Conservation (phyloP, 176 grass and related monocot genomes). For the Ensete ventricosum region DNA sequence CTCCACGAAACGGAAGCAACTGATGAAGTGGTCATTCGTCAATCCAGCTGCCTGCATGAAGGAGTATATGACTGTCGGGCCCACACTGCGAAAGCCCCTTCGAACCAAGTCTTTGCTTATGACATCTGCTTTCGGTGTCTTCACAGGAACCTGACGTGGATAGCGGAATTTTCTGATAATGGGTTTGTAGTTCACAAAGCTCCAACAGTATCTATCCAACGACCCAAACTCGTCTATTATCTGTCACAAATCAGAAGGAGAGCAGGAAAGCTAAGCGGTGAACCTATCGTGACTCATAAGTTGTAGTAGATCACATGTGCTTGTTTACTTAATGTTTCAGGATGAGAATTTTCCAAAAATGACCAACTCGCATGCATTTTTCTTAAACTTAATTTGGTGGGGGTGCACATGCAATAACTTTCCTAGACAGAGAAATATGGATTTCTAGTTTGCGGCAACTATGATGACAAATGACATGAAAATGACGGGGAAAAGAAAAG, state of each 20-base stretch:
- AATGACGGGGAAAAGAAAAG: too few species aligned
- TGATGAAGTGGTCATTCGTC: constrained; percentile 75
- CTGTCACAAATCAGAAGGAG: constrained; percentile 25
- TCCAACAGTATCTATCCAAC: constrained; percentile 77
- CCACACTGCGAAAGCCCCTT: constrained; percentile 74
- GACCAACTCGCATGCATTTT: neutral
- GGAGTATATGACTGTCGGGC: constrained; percentile 71
- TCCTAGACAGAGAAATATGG: neutral
- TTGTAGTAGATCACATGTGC: too few species aligned
- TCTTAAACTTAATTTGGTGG: neutral
- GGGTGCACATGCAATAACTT: neutral
- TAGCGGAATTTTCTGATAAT: constrained; percentile 53
- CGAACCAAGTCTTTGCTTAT: constrained; percentile 92
- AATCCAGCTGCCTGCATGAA: constrained; percentile 98
- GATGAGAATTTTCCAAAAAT: constrained; percentile 2
- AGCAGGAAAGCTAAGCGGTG: neutral
- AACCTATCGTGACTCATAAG: neutral
- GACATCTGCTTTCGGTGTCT: constrained; percentile 80
- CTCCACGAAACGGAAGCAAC: constrained; percentile 72
- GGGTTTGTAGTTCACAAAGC: constrained; percentile 76
- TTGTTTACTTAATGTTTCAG: neutral
- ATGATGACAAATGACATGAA: neutral
- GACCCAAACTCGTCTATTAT: constrained; percentile 75
- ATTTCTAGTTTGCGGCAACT: neutral
- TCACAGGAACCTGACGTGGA: constrained; percentile 60